phyloP scores from a whole-genome alignment of 2,329 filamentous ascomycete species.

The Emmonsiellopsis sp. region DNA sequence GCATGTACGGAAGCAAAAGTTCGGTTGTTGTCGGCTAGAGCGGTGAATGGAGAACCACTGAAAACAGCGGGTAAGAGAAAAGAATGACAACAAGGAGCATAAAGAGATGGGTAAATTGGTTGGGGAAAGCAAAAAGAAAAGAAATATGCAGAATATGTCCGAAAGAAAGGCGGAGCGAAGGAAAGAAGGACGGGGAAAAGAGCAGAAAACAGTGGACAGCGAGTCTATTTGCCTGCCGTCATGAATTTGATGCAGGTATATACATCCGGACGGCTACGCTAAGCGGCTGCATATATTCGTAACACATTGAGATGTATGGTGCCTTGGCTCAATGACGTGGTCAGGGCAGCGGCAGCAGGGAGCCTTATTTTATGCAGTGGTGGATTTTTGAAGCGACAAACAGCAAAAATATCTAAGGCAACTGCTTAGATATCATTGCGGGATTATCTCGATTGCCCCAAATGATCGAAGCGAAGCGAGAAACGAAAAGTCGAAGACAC shows the following conservation, averaged over 20 bases:
- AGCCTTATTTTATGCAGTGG: background rate
- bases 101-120: background rate
- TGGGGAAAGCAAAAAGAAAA: background rate
- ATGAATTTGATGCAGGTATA: background rate
- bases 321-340: slow-evolving; percentile 1
- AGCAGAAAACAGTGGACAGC: background rate
- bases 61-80: background rate
- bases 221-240: background rate
- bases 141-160: slow-evolving; percentile 1
- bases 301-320: background rate
- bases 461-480: background rate
- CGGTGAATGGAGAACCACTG: background rate
- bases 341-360: background rate
- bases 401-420: background rate
- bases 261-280: background rate
- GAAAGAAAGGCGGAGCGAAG: background rate
- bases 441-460: background rate
- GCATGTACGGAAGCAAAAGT: background rate
- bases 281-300: slow-evolving; percentile 2
- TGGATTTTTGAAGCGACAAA: background rate
- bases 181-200: background rate
- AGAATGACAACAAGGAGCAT: background rate
- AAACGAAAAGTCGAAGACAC: background rate
- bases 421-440: background rate
- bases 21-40: background rate